Base-by-base conservation (phyloP, 148 eudicot genomes). In the Cornus kousa region DNA sequence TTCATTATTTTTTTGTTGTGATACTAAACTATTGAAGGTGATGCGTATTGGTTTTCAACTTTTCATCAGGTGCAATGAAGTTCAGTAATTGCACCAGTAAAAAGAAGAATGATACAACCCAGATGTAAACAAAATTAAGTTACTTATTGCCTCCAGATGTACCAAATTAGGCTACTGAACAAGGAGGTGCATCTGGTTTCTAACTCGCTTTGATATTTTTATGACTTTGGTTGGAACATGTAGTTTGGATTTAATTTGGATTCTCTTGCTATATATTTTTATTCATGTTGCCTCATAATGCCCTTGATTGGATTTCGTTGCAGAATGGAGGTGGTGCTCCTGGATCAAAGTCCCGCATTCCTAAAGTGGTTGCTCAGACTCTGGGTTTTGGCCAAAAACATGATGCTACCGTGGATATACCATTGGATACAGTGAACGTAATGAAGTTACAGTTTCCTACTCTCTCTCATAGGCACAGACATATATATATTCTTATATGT, bases 341-440 rank as follows among this genome's bases (percentile, higher is more conserved):
- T 83, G 95, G 87, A 73, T 90, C 98, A 50, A 96, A 96, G 86
- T 89, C 94, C 28, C 85, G 87, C 31, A 80, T 94, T 67, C 98
- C 98, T 53, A 82, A 89, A 69, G 68, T 87, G 80, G 89, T 89
- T 74, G 85, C 91, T n/a, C 88, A 66, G 75, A 88, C 89, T 66
- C 84, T 96, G 57, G 95, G 99, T 82, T 91, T 96, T 82, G 98
- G 99, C 70, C 98, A 92, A 85, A 96, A 96, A 79, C 92, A 94
- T 85, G 99, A 96, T 87, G 99, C 99, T 55, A 94, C 87, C 77
- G 99, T 85, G 78, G 97, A 96, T 72, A 90, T 96, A 74, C 94
- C 99, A 17, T 79, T 96, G 87, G 99, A 90, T 76, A 16, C 91
- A 62, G 85, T 89, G 89, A 93, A 89, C 83, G 98, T 94, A 93